Percentiles rank a stretch among this genome's conserved stretches.
Evolutionary conservation across 2,329 filamentous ascomycete genomes (phyloP).

Genomic region (Teratosphaeriaceae sp.): DNA sequence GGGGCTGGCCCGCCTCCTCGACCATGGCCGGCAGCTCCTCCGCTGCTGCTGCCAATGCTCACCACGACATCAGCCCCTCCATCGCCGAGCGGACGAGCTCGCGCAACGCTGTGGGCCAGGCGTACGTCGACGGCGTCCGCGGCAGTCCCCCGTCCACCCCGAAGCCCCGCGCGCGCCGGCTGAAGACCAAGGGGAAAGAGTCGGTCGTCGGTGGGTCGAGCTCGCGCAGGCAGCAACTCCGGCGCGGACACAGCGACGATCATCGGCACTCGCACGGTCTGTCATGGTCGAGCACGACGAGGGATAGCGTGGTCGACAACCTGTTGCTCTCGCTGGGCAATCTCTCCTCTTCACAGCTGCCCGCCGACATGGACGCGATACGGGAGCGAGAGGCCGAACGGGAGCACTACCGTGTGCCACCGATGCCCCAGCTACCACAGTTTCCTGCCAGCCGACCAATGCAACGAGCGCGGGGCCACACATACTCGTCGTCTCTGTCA

Average conservation of each 20-base stretch:
- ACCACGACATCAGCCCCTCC: slow-evolving; percentile 1
- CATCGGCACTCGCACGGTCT: slow-evolving; percentile 68
- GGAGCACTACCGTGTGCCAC: slow-evolving; percentile 23
- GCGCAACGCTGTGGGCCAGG: slow-evolving; percentile 6
- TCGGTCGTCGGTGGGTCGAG: slow-evolving; percentile 6
- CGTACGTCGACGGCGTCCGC: slow-evolving; percentile 8
- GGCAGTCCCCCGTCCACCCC: slow-evolving; percentile 8
- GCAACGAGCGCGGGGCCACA: slow-evolving; percentile 49
- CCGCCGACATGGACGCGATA: slow-evolving; percentile 22
- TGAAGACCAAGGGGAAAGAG: slow-evolving; percentile 13
- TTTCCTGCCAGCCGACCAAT: slow-evolving; percentile 21
- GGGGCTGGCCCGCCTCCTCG: not conserved
- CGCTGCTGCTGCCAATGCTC: not conserved
- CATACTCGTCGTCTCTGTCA: slow-evolving; percentile 53
- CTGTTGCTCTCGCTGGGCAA: slow-evolving; percentile 92
- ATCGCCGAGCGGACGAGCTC: slow-evolving; percentile 10
- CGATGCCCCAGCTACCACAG: slow-evolving; percentile 6
- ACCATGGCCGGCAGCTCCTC: not conserved
- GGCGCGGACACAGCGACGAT: slow-evolving; percentile 1
- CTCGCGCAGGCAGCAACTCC: slow-evolving; percentile 5
- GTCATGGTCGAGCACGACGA: slow-evolving; percentile 69
- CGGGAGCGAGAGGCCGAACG: slow-evolving; percentile 26
- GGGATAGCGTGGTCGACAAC: slow-evolving; percentile 90
- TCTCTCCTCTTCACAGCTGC: slow-evolving; percentile 46
- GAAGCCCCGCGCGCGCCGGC: not conserved